Evolutionary conservation across 495 filamentous ascomycete species (phyloP).

Genomic region (Pyrenopolyporus hunteri): DNA sequence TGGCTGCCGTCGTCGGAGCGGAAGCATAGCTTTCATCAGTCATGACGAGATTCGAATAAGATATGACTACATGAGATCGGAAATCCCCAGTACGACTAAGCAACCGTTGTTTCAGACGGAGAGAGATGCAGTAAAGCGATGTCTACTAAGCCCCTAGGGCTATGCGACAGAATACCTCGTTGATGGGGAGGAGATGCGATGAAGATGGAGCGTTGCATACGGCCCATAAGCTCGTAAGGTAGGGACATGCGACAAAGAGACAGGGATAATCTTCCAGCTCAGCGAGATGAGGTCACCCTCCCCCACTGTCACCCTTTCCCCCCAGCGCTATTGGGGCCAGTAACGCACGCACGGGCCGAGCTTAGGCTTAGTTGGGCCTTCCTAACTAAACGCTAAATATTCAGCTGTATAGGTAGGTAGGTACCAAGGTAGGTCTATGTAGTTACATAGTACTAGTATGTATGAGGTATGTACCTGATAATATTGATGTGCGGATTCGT

Average conservation of each 20-base stretch:
- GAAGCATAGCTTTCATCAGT: slow-evolving; percentile 32
- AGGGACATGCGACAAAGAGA: slow-evolving; percentile 21
- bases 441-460: background rate
- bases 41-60: slow-evolving; percentile 30
- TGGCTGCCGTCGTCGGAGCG: slow-evolving; percentile 29
- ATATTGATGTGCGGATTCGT: too few relatives aligned
- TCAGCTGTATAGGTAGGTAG: too few relatives aligned
- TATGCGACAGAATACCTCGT: slow-evolving; percentile 16
- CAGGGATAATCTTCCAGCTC: slow-evolving; percentile 18
- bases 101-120: background rate
- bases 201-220: slow-evolving; percentile 11
- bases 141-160: slow-evolving; percentile 19
- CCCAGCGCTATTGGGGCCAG: background rate
- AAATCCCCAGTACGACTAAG: background rate
- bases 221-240: background rate
- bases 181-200: slow-evolving; percentile 6
- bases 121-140: slow-evolving; percentile 3
- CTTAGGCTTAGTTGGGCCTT: slow-evolving; percentile 1
- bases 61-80: slow-evolving; percentile 26
- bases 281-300: slow-evolving; percentile 26
- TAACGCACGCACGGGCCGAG: slow-evolving; percentile 1
- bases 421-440: background rate
- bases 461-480: background rate
- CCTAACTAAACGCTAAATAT: too few relatives aligned
- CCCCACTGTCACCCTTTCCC: too few relatives aligned